Conservation (phyloP, 2,329 filamentous ascomycete genomes). For the Colletotrichum lindemuthianum region DNA sequence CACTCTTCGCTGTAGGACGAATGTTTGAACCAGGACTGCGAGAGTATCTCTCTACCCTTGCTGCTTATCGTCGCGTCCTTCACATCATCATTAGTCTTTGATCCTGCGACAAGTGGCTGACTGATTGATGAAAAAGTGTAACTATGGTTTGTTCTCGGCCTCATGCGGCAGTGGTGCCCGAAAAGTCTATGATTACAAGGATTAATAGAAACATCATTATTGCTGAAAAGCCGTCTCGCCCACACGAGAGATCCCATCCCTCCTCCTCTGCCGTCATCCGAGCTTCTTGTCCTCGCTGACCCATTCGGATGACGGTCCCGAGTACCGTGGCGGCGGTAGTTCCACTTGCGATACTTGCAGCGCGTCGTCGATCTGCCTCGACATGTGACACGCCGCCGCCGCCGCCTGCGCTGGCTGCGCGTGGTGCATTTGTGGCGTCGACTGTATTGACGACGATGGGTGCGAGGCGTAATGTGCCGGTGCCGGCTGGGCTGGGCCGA, state of each 20-base stretch:
- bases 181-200: constrained; percentile 31
- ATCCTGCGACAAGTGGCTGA: not conserved
- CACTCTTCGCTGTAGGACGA: too few species aligned
- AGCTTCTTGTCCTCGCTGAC: constrained; percentile 30
- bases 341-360: constrained; percentile 34
- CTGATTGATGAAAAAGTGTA: not conserved
- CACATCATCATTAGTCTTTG: too few species aligned
- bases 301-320: constrained; percentile 25
- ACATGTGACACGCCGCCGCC: constrained; percentile 19
- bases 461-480: not conserved
- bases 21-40: too few species aligned
- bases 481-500: constrained; percentile 14
- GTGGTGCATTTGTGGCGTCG: constrained; percentile 11
- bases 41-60: too few species aligned
- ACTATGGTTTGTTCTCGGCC: constrained; percentile 3
- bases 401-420: constrained; percentile 16
- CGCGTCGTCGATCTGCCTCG: constrained; percentile 29
- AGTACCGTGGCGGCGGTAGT: constrained; percentile 30
- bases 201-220: constrained; percentile 28
- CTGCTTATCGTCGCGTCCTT: too few species aligned
- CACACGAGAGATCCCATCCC: not conserved
- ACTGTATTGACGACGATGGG: constrained; percentile 28
- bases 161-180: constrained; percentile 22
- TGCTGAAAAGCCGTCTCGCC: constrained; percentile 32
- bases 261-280: not conserved